A percentile compares a stretch with the other conserved stretches of the same genome.
Evolutionary conservation across 2,329 filamentous ascomycete genomes (phyloP).

Genomic region (Fusarium incarnatum): DNA sequence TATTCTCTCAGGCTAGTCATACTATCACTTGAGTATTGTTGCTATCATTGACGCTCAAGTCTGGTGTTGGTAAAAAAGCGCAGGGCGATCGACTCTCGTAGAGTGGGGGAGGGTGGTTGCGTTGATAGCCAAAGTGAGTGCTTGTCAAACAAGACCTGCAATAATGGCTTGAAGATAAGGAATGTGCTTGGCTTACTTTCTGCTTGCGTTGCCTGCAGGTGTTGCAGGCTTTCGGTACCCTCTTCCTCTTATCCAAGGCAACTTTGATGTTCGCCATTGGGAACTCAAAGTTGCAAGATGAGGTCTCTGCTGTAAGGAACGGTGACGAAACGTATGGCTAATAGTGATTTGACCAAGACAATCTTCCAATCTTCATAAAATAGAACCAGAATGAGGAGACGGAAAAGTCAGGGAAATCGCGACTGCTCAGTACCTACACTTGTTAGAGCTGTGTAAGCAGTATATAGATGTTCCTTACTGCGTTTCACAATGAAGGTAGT

Average conservation of each 20-base stretch:
- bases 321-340: background rate
- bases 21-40: background rate
- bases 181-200: constrained; percentile 62
- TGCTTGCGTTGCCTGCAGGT: constrained; percentile 75
- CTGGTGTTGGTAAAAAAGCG: background rate
- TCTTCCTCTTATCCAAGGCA: constrained; percentile 69
- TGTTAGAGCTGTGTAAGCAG: background rate
- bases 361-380: background rate
- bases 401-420: background rate
- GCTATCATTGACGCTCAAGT: background rate
- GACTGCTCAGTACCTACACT: background rate
- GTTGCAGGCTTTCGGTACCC: constrained; percentile 73
- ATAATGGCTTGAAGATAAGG: background rate
- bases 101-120: background rate
- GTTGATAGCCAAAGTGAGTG: background rate
- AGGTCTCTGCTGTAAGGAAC: background rate
- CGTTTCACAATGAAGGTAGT: background rate
- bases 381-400: background rate
- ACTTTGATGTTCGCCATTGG: constrained; percentile 67
- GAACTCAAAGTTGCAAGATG: constrained; percentile 1
- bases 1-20: background rate
- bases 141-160: background rate
- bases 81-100: background rate
- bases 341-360: background rate
- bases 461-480: background rate